Evolutionary conservation across 1,139 yeast species (phyloP), one percentile per base, ranked within the genome.

Genomic region (Insectozyma bohioensis): DNA sequence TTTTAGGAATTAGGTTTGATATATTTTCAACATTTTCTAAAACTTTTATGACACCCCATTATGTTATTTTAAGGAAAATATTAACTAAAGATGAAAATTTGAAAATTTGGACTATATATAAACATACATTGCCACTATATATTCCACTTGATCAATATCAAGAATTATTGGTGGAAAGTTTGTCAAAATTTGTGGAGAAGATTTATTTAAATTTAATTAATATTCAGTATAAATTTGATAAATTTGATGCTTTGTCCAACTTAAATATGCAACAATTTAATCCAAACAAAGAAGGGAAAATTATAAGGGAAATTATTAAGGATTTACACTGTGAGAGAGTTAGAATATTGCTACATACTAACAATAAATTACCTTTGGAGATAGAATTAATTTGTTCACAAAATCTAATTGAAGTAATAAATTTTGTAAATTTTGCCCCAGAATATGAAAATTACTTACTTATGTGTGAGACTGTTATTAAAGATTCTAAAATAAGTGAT

Each of bases 1-100:
- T 56, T 10, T 35, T 67, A 28, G 75, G 75, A 0, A 29, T 68
- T 11, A 46, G 75, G 11, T 67, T 67, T 39, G 75, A 68, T 34
- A 43, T 52, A 4, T 56, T 48, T 40, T 52, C 64, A 4, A 47
- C 49, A 14, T 26, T 37, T 7, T 35, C 46, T 3, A 30, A 40
- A 5, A 40, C 35, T 17, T 67, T 53, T 40, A 23, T 47, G 8
- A 45, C 50, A 8, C 71, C 74, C 3, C 69, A 66, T 44, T 68
- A 68, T 44, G 60, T 61, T 9, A 67, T 68, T 3, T 48, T 67
- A 12, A 47, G 57, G 18, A 54, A 50, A 34, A 25, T 31, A 9
- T 25, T 30, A 2, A 42, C 41, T 21, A 47, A 56, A 31, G 36
- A 35, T 3, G 33, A 29, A 3, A 39, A 35, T 16, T n/a, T n/a